Evolutionary conservation across 805 yeast genomes (phyloP).

Genomic region (Yarrowia sp.): DNA sequence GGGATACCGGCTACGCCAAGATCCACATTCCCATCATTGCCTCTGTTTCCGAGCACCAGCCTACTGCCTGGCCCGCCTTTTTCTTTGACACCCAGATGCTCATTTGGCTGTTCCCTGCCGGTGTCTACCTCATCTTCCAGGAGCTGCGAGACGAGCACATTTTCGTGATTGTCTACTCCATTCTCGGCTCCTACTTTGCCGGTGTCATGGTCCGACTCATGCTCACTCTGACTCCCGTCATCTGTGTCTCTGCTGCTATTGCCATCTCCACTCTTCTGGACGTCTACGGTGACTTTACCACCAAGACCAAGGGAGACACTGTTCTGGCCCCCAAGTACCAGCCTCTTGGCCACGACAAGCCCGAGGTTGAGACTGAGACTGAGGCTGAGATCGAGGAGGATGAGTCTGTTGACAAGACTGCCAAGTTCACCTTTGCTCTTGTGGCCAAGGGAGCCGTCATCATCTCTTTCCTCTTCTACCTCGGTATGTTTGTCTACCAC

Average conservation of each 20-base stretch:
- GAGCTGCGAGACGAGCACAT: slow-evolving; percentile 91
- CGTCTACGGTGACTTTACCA: slow-evolving; percentile 69
- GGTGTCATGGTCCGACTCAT: slow-evolving; percentile 99
- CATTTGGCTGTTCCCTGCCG: slow-evolving; percentile 99
- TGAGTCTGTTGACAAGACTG: slow-evolving; percentile 25
- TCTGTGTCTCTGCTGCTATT: slow-evolving; percentile 91
- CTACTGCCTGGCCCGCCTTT: slow-evolving; percentile 99
- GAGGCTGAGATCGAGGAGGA: slow-evolving; percentile 37
- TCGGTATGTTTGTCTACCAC: slow-evolving; percentile 84
- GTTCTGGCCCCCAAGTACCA: slow-evolving; percentile 12
- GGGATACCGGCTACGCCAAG: slow-evolving; percentile 98
- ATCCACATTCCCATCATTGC: slow-evolving; percentile 98
- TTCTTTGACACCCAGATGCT: slow-evolving; percentile 91
- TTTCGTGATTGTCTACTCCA: slow-evolving; percentile 87
- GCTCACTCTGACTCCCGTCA: slow-evolving; percentile 94
- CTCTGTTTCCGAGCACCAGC: slow-evolving; percentile 98
- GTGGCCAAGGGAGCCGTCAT: slow-evolving; percentile 69
- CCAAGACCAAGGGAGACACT: slow-evolving; percentile 25
- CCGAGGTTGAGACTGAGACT: slow-evolving; percentile 39
- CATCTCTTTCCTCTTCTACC: slow-evolving; percentile 72
- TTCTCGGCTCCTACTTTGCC: slow-evolving; percentile 95
- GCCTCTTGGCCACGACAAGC: slow-evolving; percentile 38
- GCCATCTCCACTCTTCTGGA: slow-evolving; percentile 86
- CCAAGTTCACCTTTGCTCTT: slow-evolving; percentile 44
- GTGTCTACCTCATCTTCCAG: slow-evolving; percentile 87